A percentile compares a stretch with the other conserved stretches of the same genome.
Conservation (phyloP, 208 protist species). For the Wallacemonas sp. region DNA sequence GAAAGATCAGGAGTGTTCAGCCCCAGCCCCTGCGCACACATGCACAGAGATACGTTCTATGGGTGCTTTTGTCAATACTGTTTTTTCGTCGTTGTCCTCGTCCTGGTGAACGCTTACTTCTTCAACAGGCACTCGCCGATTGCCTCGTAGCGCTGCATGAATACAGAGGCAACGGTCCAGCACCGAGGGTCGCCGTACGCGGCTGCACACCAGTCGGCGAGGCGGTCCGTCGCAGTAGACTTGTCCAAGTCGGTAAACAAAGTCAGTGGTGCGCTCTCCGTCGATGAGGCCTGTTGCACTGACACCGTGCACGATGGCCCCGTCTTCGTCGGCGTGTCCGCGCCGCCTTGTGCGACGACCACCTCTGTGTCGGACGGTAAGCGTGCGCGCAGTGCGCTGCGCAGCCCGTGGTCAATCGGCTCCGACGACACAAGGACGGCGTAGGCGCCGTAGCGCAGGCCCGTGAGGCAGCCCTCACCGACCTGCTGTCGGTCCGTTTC, state of each 20-base stretch:
- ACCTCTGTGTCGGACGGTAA: neutral
- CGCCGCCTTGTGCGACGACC: too few species aligned
- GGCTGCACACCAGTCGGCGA: conserved; percentile 10
- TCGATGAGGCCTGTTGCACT: too few species aligned
- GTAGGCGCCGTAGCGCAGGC: conserved; percentile 26
- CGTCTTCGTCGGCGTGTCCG: too few species aligned
- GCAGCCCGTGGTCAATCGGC: neutral
- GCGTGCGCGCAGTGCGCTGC: neutral
- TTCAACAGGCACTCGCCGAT: conserved; percentile 28
- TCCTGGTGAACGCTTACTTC: too few species aligned
- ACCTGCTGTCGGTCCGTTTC: conserved; percentile 23
- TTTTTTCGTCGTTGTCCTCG: too few species aligned
- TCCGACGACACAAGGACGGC: conserved; percentile 10
- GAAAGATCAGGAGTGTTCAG: too few species aligned
- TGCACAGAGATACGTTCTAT: too few species aligned
- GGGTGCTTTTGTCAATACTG: too few species aligned
- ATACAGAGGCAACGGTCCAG: conserved; percentile 24
- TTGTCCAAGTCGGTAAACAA: too few species aligned
- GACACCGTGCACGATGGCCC: too few species aligned
- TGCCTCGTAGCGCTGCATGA: conserved; percentile 46
- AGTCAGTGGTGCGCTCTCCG: too few species aligned
- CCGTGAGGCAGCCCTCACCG: conserved; percentile 36
- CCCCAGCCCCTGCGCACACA: too few species aligned
- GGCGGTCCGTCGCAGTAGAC: neutral
- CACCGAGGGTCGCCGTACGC: conserved; percentile 13